Base-by-base conservation (phyloP, 202 grass and related monocot species). In the Hordeum pubiflorum region DNA sequence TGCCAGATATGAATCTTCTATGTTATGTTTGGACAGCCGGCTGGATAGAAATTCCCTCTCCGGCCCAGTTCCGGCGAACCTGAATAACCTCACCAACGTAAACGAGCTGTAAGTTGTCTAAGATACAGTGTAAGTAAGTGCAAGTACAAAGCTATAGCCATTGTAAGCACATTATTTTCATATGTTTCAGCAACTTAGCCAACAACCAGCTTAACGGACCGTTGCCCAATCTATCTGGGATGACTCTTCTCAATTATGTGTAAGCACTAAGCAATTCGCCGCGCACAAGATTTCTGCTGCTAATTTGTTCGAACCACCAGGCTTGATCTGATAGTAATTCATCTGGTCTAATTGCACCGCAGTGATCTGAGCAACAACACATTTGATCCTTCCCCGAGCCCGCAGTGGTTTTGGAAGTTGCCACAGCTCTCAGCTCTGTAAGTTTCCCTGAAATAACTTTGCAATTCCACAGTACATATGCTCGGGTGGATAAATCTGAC, bases 351-450 rank as follows among this genome's bases (percentile, higher is more conserved):
- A 60, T 75, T 58, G 2, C 37, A 65, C 80, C 23, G 15, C 83
- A 99, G 96, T 17, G 92, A 99, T 80, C 79, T 99, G 87, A 99
- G 96, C 81, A 96, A 99, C 81, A 99, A 99, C 80, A 77, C 90
- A 36, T 99, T 99, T 77, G 89, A 88, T 79, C 81, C 77, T 70
- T 89, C 96, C 27, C 77, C 83, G 14, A 93, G 78, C 61, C 92
- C 96, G 29, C 72, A 62, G 62, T 99, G 96, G 96, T 99, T 93
- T 55, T 87, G 85, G 81, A 81, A 43, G 75, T 43, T 99, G 61
- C 70, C 81, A 70, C 73, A 61, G 80, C 92, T 99, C 64, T 93
- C 80, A 62, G 80, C 74, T 81, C 37, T 99, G 96, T 99, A 78
- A 91, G 96, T 90, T 34, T 15, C 46, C 41, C 57, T 76, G 23